A percentile compares a stretch with the other conserved stretches of the same genome.
Conservation (phyloP, 805 yeast genomes). For the Barnettozyma wickerhamii region DNA sequence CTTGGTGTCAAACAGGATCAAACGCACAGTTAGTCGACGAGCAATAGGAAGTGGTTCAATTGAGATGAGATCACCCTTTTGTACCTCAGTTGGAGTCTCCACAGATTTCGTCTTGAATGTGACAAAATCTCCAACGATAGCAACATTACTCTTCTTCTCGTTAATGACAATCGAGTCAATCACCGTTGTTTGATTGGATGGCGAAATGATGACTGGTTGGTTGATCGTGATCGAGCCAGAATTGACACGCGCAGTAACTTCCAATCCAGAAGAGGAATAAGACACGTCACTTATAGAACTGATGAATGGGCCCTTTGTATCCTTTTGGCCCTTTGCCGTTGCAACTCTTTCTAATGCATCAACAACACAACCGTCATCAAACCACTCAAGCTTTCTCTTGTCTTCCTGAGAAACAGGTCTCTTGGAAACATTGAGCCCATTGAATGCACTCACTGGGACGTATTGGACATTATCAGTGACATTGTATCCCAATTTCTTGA, state of each 20-base stretch:
- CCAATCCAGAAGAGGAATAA: constrained; percentile 62
- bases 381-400: constrained; percentile 28
- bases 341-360: constrained; percentile 83
- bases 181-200: constrained; percentile 86
- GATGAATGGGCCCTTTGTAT: constrained; percentile 42
- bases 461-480: constrained; percentile 70
- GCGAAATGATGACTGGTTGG: constrained; percentile 86
- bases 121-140: constrained; percentile 88
- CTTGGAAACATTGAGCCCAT: constrained; percentile 86
- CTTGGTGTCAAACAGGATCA: constrained; percentile 85
- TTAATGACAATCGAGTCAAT: constrained; percentile 89
- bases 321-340: constrained; percentile 77
- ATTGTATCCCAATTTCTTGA: constrained; percentile 62
- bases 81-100: constrained; percentile 74
- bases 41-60: constrained; percentile 84
- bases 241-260: constrained; percentile 93
- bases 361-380: constrained; percentile 74
- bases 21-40: constrained; percentile 74
- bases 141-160: constrained; percentile 60
- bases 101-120: constrained; percentile 91
- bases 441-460: constrained; percentile 91
- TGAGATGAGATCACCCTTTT: constrained; percentile 92
- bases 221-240: constrained; percentile 91
- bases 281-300: constrained; percentile 86
- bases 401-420: constrained; percentile 70